Percentiles rank a stretch among this genome's conserved stretches.
These are phyloP conservation scores for Termitomyces sp. DNA, from an alignment of 768 basidiomycete genomes.

Conservation along the genomic window DNA sequence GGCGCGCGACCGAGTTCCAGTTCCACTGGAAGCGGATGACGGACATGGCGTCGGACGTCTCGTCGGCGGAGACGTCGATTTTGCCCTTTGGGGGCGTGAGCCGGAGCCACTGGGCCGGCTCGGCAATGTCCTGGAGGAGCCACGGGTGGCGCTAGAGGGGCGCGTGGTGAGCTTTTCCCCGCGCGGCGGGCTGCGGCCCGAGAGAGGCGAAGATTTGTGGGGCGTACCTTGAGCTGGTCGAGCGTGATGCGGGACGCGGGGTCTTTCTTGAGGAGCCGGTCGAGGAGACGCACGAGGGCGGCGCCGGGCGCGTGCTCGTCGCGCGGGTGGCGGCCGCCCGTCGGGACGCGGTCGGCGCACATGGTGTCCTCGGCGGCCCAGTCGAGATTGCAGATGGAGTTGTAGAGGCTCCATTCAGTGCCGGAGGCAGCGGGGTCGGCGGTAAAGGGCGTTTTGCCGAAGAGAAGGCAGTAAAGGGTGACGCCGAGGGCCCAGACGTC, in stretches of 20 bases:
- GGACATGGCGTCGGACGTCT: conserved; percentile 71
- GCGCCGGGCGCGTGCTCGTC: conserved; percentile 43
- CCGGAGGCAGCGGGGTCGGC: conserved; percentile 20
- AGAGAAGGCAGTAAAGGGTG: conserved; percentile 91
- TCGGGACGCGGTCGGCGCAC: conserved; percentile 62
- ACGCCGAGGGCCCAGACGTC: conserved; percentile 98
- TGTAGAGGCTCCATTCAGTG: conserved; percentile 71
- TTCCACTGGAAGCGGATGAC: conserved; percentile 42
- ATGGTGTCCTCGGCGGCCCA: conserved; percentile 64
- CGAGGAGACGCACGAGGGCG: conserved; percentile 65
- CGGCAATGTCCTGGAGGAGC: conserved; percentile 62
- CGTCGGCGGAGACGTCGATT: conserved; percentile 62
- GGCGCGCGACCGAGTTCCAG: conserved; percentile 38
- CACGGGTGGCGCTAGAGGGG: conserved; percentile 46
- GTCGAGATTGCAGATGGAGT: conserved; percentile 70
- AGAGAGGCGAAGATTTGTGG: background rate
- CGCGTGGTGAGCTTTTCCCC: background rate
- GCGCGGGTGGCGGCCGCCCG: conserved; percentile 52
- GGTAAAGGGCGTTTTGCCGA: conserved; percentile 77
- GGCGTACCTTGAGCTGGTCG: conserved; percentile 67
- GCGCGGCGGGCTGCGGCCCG: background rate
- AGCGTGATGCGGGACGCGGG: conserved; percentile 67
- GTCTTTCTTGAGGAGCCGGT: conserved; percentile 78
- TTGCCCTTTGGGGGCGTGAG: conserved; percentile 30
- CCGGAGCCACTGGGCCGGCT: conserved; percentile 64